These are phyloP conservation scores for Cucumis hystrix DNA, from an alignment of 306 rosid genomes.

Conservation along the genomic window DNA sequence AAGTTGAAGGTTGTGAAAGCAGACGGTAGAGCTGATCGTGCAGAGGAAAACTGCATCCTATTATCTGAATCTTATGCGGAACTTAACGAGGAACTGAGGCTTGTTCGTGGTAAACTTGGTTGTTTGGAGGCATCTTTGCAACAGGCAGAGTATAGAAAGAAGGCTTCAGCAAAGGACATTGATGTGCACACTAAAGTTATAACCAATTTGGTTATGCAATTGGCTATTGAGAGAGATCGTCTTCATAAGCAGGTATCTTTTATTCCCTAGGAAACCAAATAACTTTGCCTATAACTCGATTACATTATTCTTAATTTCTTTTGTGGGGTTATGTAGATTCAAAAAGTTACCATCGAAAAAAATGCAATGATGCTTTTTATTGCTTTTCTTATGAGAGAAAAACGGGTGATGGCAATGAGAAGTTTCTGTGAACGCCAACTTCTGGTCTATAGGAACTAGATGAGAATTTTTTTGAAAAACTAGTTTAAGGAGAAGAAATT, in stretches of 20 bases:
- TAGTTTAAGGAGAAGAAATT: background rate
- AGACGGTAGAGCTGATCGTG: constrained; percentile 57
- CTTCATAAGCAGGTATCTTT: constrained; percentile 69
- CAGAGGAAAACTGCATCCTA: constrained; percentile 57
- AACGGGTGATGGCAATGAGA: background rate
- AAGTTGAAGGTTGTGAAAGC: constrained; percentile 58
- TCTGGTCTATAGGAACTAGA: background rate
- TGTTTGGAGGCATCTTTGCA: constrained; percentile 57
- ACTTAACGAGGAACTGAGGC: constrained; percentile 49
- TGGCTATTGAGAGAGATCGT: constrained; percentile 88
- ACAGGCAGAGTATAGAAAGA: constrained; percentile 52
- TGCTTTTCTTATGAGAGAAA: background rate
- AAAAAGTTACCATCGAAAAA: background rate
- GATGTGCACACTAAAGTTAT: constrained; percentile 36
- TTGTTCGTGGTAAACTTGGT: constrained; percentile 46
- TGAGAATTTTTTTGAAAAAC: background rate
- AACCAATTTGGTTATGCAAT: constrained; percentile 47
- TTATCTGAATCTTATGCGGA: constrained; percentile 65
- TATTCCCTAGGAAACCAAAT: background rate
- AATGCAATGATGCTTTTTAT: background rate
- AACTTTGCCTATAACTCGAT: background rate
- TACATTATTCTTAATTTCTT: background rate
- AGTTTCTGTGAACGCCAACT: background rate
- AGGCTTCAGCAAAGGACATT: constrained; percentile 58
- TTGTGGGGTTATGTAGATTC: background rate